Evolutionary conservation across 768 basidiomycete species (phyloP).

Genomic region (Scleroderma bovista): DNA sequence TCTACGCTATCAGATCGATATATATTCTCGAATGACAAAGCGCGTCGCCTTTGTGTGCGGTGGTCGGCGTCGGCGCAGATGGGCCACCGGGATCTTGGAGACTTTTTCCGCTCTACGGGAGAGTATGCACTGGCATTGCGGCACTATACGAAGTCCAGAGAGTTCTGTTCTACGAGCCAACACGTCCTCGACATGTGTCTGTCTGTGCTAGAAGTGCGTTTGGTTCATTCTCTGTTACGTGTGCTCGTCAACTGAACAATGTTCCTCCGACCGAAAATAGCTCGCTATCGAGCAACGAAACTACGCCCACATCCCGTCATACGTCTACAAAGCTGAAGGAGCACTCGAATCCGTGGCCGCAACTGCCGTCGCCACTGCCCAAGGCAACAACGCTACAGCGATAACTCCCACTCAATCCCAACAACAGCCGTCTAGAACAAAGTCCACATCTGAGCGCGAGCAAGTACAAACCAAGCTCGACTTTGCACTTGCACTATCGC

Average conservation of each 20-base stretch:
- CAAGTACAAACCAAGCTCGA: constrained; percentile 74
- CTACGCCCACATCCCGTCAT: constrained; percentile 84
- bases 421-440: constrained; percentile 20
- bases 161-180: constrained; percentile 85
- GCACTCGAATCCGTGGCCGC: constrained; percentile 63
- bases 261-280: constrained; percentile 30
- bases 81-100: constrained; percentile 85
- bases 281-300: constrained; percentile 82
- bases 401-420: constrained; percentile 18
- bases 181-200: constrained; percentile 94
- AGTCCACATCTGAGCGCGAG: constrained; percentile 51
- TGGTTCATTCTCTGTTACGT: neutral
- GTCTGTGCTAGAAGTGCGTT: constrained; percentile 66
- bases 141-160: constrained; percentile 86
- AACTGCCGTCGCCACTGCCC: constrained; percentile 27
- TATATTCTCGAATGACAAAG: no score
- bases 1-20: constrained; percentile 4
- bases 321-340: constrained; percentile 94
- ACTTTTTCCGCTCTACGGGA: constrained; percentile 69
- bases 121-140: constrained; percentile 69
- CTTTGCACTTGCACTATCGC: constrained; percentile 72
- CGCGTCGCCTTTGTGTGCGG: no score
- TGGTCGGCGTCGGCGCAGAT: constrained; percentile 46
- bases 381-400: constrained; percentile 7
- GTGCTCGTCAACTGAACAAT: neutral